Percentiles rank a stretch among this genome's conserved stretches.
These are phyloP conservation scores for Polyplosphaeria fusca DNA, from an alignment of 495 filamentous ascomycete species.

Conservation along the genomic window DNA sequence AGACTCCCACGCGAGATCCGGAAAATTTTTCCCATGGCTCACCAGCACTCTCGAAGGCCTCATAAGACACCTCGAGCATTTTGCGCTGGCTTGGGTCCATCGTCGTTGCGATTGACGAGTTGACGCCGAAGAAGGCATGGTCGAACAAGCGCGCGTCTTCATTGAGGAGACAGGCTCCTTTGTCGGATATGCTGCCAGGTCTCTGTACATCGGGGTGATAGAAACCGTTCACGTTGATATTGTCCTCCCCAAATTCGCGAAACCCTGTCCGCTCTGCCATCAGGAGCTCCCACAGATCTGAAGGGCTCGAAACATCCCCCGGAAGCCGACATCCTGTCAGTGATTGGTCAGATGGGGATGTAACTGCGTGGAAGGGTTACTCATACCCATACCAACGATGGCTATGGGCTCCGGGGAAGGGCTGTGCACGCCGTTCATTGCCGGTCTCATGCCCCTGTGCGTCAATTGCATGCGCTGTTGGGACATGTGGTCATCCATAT, in stretches of 20 bases:
- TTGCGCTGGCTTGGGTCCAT: conserved; percentile 25
- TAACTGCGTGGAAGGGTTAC: neutral
- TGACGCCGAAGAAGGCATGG: conserved; percentile 21
- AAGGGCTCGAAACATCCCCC: conserved; percentile 1
- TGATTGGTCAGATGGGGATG: conserved; percentile 6
- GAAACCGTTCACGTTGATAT: conserved; percentile 12
- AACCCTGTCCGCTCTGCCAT: neutral
- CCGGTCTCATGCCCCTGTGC: neutral
- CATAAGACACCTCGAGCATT: conserved; percentile 33
- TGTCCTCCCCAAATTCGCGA: neutral
- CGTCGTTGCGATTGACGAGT: neutral
- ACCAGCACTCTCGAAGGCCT: conserved; percentile 37
- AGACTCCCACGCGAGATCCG: conserved; percentile 16
- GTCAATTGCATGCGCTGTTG: neutral
- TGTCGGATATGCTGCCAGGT: conserved; percentile 4
- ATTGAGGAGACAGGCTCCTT: conserved; percentile 12
- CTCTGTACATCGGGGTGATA: conserved; percentile 18
- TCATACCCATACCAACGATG: conserved; percentile 19
- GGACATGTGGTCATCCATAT: neutral
- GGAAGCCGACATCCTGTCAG: conserved; percentile 17
- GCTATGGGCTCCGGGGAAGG: conserved; percentile 16
- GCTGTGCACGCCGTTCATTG: neutral
- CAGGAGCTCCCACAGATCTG: conserved; percentile 20
- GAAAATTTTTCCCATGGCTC: conserved; percentile 34
- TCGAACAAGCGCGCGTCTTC: conserved; percentile 23